Percentiles rank a stretch among this genome's conserved stretches.
phyloP scores from a whole-genome alignment of 148 eudicot genomes.

The Vaccinium myrtillus region DNA sequence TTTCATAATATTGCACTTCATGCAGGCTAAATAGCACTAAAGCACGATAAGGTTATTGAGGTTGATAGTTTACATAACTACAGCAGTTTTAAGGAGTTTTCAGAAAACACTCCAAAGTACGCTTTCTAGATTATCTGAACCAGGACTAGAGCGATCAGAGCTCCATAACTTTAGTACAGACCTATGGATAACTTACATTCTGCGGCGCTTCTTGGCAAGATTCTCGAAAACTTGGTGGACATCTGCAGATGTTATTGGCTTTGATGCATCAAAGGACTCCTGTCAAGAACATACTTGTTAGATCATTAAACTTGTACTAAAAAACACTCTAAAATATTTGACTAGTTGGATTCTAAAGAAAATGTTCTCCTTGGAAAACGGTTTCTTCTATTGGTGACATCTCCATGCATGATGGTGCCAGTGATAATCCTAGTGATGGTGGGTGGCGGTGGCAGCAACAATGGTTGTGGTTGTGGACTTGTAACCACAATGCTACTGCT shows the following conservation, averaged over 20 bases:
- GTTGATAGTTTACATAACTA: neutral
- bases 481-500: neutral
- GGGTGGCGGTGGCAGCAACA: neutral
- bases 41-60: neutral
- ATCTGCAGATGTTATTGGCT: constrained; percentile 75
- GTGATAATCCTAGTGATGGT: neutral
- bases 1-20: neutral
- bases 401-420: neutral
- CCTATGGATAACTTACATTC: constrained; percentile 29
- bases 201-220: constrained; percentile 81
- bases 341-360: neutral
- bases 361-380: neutral
- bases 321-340: neutral
- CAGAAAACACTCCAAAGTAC: neutral
- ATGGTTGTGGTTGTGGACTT: neutral
- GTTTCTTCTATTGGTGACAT: neutral
- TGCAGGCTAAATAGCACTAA: neutral
- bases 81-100: neutral
- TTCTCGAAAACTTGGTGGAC: constrained; percentile 82
- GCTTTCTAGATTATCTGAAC: constrained; percentile 11
- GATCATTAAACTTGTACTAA: neutral
- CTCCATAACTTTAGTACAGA: neutral
- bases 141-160: neutral
- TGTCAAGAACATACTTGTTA: constrained; percentile 31
- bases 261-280: constrained; percentile 66